Evolutionary conservation across 495 filamentous ascomycete species (phyloP).

Genomic region (Penicillium coprophilum): DNA sequence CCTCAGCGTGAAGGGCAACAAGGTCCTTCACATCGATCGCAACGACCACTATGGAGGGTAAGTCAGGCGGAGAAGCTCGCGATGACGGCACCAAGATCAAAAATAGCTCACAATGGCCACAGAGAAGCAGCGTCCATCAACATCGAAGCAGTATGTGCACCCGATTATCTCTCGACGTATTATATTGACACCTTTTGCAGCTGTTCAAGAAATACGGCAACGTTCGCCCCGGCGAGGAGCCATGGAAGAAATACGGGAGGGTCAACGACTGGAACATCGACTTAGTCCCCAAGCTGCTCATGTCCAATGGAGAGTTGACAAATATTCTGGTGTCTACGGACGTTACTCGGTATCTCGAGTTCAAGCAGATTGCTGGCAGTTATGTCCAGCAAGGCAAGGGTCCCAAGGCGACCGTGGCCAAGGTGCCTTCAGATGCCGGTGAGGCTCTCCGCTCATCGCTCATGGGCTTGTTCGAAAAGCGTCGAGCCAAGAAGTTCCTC

Average conservation of each 20-base stretch:
- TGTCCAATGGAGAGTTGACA: slow-evolving; percentile 97
- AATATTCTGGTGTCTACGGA: slow-evolving; percentile 97
- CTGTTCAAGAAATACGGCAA: slow-evolving; percentile 96
- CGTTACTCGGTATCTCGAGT: slow-evolving; percentile 95
- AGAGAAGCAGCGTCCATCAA: slow-evolving; percentile 94
- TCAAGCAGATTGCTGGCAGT: slow-evolving; percentile 97
- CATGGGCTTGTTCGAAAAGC: slow-evolving; percentile 98
- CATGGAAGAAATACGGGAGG: slow-evolving; percentile 95
- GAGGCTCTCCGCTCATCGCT: slow-evolving; percentile 91
- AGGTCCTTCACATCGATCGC: slow-evolving; percentile 97
- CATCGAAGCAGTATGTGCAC: slow-evolving; percentile 73
- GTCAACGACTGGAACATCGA: slow-evolving; percentile 99
- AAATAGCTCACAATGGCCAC: slow-evolving; percentile 24
- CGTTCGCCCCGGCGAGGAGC: slow-evolving; percentile 75
- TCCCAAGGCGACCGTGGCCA: slow-evolving; percentile 83
- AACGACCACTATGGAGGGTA: slow-evolving; percentile 99
- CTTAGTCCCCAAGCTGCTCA: slow-evolving; percentile 94
- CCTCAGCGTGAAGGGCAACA: slow-evolving; percentile 97
- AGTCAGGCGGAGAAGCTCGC: slow-evolving; percentile 36
- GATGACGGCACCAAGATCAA: slow-evolving; percentile 14
- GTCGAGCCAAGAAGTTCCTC: slow-evolving; percentile 92
- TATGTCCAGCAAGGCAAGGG: slow-evolving; percentile 89
- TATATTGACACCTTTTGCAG: slow-evolving; percentile 43
- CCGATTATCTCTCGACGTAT: background rate
- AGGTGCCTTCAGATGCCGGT: slow-evolving; percentile 89